Evolutionary conservation across 352 stramenopile species (phyloP).

Genomic region (Pilasporangium apinafurcum): DNA sequence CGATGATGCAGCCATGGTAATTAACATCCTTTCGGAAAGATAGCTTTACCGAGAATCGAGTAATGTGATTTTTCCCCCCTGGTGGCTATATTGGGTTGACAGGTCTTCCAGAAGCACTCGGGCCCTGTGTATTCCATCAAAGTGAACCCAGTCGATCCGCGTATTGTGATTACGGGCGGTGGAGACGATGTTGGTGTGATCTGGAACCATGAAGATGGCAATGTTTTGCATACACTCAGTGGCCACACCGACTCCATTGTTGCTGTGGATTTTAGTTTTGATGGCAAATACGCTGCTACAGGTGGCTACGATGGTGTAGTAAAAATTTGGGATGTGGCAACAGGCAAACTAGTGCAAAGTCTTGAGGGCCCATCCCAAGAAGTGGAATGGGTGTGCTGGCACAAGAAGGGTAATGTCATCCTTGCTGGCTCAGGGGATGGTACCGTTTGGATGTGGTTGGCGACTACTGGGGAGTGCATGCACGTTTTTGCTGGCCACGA

Average conservation of each 20-base stretch:
- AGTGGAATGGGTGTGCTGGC: conserved; percentile 89
- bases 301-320: conserved; percentile 83
- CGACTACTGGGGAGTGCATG: conserved; percentile 94
- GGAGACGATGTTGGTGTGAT: conserved; percentile 82
- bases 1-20: conserved; percentile 70
- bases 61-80: neutral
- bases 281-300: conserved; percentile 83
- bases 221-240: conserved; percentile 66
- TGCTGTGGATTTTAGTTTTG: conserved; percentile 80
- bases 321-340: conserved; percentile 86
- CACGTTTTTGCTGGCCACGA: conserved; percentile 98
- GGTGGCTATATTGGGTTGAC: neutral
- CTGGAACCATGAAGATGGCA: conserved; percentile 81
- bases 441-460: conserved; percentile 92
- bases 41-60: neutral
- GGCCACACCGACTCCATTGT: conserved; percentile 84
- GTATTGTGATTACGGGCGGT: conserved; percentile 77
- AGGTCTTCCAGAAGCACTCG: conserved; percentile 77
- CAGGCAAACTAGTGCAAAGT: conserved; percentile 70
- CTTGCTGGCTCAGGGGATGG: conserved; percentile 84
- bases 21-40: neutral
- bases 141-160: conserved; percentile 73
- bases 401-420: conserved; percentile 89
- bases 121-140: conserved; percentile 78
- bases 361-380: conserved; percentile 87